Evolutionary conservation across 1,284 basidiomycete genomes (phyloP), one percentile per base, ranked within the genome.

Genomic region (Sporisorium scitamineum): DNA sequence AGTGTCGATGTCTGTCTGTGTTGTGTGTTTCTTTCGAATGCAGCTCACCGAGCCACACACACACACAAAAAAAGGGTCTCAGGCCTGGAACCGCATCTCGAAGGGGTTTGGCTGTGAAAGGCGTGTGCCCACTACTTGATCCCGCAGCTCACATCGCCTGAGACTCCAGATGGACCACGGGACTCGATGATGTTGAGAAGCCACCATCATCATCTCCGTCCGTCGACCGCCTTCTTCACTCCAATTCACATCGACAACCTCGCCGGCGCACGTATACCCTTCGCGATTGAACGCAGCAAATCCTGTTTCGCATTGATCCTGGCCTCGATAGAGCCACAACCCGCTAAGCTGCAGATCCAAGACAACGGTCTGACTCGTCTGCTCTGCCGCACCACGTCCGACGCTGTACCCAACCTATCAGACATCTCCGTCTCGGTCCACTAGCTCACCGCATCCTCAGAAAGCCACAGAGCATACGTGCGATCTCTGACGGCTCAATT

Each of bases 1-100:
- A 14, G 24, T 39, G 37, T 26, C 22, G 32, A 20, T 22, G 18
- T 52, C 18, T 52, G 50, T 20, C 20, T 52, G 32, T 54, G 52
- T 26, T 26, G 32, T 11, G 31, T 53, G 51, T 53, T 53, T 34
- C 51, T 53, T 37, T 37, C 32, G 24, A 39, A 52, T 52, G 31
- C 37, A 54, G 37, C 52, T 54, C 16, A 22, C 24, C 37, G 14
- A 24, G 2, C 32, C 24, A n/a, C n/a, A n/a, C n/a, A n/a, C n/a
- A n/a, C n/a, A n/a, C n/a, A n/a, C n/a, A n/a, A n/a, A 54, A 54
- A n/a, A 54, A 54, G 52, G 52, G 52, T 54, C 52, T 47, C 34
- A 47, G 16, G 6, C 22, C 44, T 13, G 24, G 24, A 47, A 11
- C 24, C 14, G 24, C 27, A 14, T 26, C 44, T 22, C 11, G 13